A percentile compares a stretch with the other conserved stretches of the same genome.
phyloP scores from a whole-genome alignment of 108 stramenopile species.

The Seminavis robusta region DNA sequence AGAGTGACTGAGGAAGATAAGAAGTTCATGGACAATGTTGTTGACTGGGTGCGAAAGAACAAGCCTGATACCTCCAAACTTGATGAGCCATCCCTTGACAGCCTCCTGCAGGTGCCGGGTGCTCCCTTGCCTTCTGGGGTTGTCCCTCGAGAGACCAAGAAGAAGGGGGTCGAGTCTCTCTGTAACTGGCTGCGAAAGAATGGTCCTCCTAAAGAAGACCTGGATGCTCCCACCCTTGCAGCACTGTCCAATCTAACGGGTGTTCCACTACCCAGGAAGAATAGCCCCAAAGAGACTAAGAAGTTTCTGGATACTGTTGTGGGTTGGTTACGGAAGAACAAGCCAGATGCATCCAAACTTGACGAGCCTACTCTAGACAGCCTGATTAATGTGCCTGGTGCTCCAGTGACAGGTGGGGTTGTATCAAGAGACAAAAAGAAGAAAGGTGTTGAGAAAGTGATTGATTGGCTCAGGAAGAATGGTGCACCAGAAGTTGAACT shows the following conservation, averaged over 20 bases:
- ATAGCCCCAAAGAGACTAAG: neutral
- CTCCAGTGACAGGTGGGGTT: neutral
- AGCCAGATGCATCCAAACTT: neutral
- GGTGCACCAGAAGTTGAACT: conserved; percentile 3
- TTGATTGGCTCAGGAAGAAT: conserved; percentile 25
- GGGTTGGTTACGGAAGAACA: conserved; percentile 25
- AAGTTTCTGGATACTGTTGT: conserved; percentile 17
- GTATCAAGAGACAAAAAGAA: neutral
- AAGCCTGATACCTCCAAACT: conserved; percentile 1
- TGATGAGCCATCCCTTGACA: conserved; percentile 4
- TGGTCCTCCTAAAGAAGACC: neutral
- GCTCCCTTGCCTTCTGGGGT: neutral
- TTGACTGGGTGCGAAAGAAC: conserved; percentile 3
- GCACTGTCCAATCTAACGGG: conserved; percentile 14
- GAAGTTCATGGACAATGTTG: neutral
- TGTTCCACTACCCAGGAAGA: neutral
- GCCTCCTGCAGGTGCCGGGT: neutral
- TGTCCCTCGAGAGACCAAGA: neutral
- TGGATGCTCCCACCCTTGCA: conserved; percentile 2
- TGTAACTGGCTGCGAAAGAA: conserved; percentile 6
- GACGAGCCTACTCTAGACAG: conserved; percentile 4
- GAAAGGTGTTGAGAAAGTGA: conserved; percentile 3
- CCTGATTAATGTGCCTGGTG: conserved; percentile 5
- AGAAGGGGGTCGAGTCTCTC: neutral
- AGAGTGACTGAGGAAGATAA: neutral